Evolutionary conservation across 2,329 filamentous ascomycete genomes (phyloP), one percentile per base, ranked within the genome.

Genomic region (Dichotomopilus funicola): DNA sequence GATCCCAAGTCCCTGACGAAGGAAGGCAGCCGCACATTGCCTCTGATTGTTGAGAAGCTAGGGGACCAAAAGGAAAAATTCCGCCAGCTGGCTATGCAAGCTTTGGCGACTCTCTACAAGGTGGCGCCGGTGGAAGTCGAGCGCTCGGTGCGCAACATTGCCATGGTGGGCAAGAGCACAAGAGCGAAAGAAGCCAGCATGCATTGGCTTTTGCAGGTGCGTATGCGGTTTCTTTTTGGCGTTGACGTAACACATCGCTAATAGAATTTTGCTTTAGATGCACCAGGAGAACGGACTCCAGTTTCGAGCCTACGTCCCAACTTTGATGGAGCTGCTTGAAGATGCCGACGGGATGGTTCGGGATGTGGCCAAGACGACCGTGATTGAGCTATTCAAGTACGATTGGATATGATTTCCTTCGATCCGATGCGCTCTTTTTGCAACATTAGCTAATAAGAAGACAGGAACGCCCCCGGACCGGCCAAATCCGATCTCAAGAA

Each of bases 401-500:
- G 77, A 34, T 10, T 42, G 6, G 11, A 12, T 42, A 11, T 42
- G 12, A 13, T n/a, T 42, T 11, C 11, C 11, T 12, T 12, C 60
- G 49, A 27, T 12, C 36, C 48, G 1, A 5, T 6, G 12, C 38
- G 13, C 11, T 2, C 8, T 52, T 5, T 11, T 11, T 31, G 4
- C 27, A 13, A 11, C 27, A 19, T 34, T 19, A 12, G 33, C 55
- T 60, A 3, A 56, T 49, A 2, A 35, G n/a, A 37, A 6, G 6
- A 45, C 53, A 89, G 87, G 61, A 84, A 82, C 65, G 91, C 90
- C 0, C 88, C 91, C 12, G 86, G 88, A 61, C 78, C 85, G 55
- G 92, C 91, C 49, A 95, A 96, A 70, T 87, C 87, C 1, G 91
- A 96, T 66, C 75, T 97, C 37, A 94, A 94, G 73, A 87, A 83